Evolutionary conservation across 2,329 filamentous ascomycete species (phyloP).

Genomic region (Neoascochyta sp.): DNA sequence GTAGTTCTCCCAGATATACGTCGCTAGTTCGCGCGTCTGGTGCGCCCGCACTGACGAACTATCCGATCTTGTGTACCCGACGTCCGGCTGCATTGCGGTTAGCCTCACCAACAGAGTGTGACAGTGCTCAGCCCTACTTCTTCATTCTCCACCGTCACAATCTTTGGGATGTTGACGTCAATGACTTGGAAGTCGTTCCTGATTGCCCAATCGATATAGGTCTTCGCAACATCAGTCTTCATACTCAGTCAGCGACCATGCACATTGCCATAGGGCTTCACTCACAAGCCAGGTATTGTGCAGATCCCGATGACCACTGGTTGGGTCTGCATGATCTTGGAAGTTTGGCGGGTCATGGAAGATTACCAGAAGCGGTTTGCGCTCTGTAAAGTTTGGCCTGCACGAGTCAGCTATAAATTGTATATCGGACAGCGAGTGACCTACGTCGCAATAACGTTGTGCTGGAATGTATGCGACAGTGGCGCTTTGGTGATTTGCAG

Average conservation of each 20-base stretch:
- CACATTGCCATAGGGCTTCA: constrained; percentile 30
- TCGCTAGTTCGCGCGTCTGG: constrained; percentile 66
- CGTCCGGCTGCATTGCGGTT: constrained; percentile 12
- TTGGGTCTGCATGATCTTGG: constrained; percentile 42
- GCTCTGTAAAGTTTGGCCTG: constrained; percentile 61
- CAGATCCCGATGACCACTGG: constrained; percentile 67
- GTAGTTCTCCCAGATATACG: constrained; percentile 96
- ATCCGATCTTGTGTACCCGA: constrained; percentile 49
- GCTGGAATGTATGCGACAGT: constrained; percentile 73
- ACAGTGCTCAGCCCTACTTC: constrained; percentile 48
- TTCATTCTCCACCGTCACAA: constrained; percentile 57
- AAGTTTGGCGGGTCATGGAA: constrained; percentile 75
- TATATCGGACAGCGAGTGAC: constrained; percentile 10
- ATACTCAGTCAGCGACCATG: constrained; percentile 41
- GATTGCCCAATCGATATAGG: constrained; percentile 81
- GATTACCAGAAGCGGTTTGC: constrained; percentile 71
- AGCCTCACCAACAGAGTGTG: neutral
- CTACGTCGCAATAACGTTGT: constrained; percentile 78
- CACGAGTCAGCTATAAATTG: constrained; percentile 5
- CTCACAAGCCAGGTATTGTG: constrained; percentile 88
- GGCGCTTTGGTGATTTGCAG: constrained; percentile 73
- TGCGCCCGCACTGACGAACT: constrained; percentile 34
- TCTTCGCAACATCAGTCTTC: constrained; percentile 75
- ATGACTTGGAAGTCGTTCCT: constrained; percentile 77
- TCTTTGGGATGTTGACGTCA: constrained; percentile 84